phyloP scores from a whole-genome alignment of 176 grass and related monocot species.

The Zizania latifolia region DNA sequence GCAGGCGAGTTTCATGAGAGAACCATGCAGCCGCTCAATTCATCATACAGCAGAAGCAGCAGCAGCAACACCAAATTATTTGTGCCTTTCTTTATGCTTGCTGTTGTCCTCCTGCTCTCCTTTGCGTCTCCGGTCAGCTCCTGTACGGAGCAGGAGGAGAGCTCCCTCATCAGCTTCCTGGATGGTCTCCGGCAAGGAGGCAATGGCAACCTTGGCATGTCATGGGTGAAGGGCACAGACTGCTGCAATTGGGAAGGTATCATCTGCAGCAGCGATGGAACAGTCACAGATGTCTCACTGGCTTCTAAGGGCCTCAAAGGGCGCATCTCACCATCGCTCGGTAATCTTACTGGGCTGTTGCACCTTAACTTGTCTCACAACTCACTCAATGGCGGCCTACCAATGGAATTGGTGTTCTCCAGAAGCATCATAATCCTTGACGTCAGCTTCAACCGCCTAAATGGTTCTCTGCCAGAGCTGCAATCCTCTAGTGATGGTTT shows the following conservation, averaged over 20 bases:
- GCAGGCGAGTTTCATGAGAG: constrained; percentile 29
- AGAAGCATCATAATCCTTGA: constrained; percentile 43
- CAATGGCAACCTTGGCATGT: constrained; percentile 27
- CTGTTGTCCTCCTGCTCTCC: constrained; percentile 21
- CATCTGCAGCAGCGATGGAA: constrained; percentile 12
- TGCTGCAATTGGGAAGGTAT: constrained; percentile 78
- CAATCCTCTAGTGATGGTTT: background rate
- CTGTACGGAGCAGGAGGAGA: constrained; percentile 55
- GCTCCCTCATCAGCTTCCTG: constrained; percentile 56
- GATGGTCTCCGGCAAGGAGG: constrained; percentile 11
- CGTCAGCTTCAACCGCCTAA: constrained; percentile 63
- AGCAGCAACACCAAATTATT: constrained; percentile 4
- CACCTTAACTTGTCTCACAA: constrained; percentile 64
- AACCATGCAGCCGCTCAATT: constrained; percentile 30
- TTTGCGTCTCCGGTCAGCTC: constrained; percentile 3
- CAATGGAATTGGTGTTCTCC: constrained; percentile 42
- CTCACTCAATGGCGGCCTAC: constrained; percentile 29
- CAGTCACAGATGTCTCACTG: constrained; percentile 43
- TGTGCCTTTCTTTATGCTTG: background rate
- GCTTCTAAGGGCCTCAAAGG: constrained; percentile 49
- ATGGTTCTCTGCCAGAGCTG: constrained; percentile 24
- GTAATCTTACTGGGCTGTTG: constrained; percentile 43
- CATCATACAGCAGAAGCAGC: constrained; percentile 10
- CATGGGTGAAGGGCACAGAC: constrained; percentile 38
- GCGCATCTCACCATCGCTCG: constrained; percentile 30